Conservation (phyloP, 495 filamentous ascomycete genomes). For the Talaromyces nanjingensis region DNA sequence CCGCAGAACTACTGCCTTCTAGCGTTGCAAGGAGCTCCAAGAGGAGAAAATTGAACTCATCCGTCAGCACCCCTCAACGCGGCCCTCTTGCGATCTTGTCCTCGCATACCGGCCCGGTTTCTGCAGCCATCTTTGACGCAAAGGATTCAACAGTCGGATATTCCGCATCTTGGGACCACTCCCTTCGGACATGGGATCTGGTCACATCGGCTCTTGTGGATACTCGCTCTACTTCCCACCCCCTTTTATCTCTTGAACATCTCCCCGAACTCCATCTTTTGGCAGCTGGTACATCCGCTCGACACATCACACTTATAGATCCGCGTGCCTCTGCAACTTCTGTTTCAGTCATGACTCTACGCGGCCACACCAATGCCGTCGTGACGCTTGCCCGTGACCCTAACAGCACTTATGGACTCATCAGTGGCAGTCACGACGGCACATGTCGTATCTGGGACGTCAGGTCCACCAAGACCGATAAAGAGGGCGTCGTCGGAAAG, state of each 20-base stretch:
- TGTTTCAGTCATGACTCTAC: slow-evolving; percentile 76
- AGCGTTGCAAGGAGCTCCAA: slow-evolving; percentile 55
- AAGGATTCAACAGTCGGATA: slow-evolving; percentile 83
- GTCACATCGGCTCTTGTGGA: slow-evolving; percentile 66
- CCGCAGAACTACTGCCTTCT: slow-evolving; percentile 56
- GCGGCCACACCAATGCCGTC: slow-evolving; percentile 84
- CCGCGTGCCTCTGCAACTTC: slow-evolving; percentile 67
- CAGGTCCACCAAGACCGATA: slow-evolving; percentile 59
- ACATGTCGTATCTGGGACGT: slow-evolving; percentile 92
- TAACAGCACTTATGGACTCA: slow-evolving; percentile 68
- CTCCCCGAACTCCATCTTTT: slow-evolving; percentile 63
- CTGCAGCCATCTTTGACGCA: slow-evolving; percentile 73
- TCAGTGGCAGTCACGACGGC: slow-evolving; percentile 80
- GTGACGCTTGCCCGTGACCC: slow-evolving; percentile 63
- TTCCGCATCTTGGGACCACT: slow-evolving; percentile 82
- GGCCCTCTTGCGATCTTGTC: slow-evolving; percentile 70
- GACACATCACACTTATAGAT: slow-evolving; percentile 84
- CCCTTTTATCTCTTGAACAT: slow-evolving; percentile 67
- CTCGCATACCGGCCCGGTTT: slow-evolving; percentile 65
- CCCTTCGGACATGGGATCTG: slow-evolving; percentile 84
- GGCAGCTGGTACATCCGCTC: slow-evolving; percentile 77
- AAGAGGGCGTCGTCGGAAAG: slow-evolving; percentile 64
- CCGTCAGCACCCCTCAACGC: slow-evolving; percentile 59
- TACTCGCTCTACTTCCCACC: slow-evolving; percentile 72
- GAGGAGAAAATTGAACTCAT: slow-evolving; percentile 65